phyloP scores from a whole-genome alignment of 345 rosid genomes.

The Acer negundo region DNA sequence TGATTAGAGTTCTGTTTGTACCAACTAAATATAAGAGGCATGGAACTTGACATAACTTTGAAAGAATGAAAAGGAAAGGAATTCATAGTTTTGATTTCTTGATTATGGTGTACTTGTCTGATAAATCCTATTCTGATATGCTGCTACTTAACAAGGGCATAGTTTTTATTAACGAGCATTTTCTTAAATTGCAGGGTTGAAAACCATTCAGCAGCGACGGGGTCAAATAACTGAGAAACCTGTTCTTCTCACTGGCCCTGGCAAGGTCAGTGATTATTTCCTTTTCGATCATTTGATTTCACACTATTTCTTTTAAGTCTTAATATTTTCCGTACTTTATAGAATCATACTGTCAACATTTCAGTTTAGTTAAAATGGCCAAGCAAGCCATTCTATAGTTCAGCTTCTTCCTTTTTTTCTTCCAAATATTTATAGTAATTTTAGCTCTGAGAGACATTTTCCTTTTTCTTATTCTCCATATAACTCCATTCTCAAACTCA shows the following conservation, averaged over 20 bases:
- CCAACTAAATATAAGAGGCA: background rate
- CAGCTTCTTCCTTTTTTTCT: background rate
- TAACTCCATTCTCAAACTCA: background rate
- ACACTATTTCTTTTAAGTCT: background rate
- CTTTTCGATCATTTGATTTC: constrained; percentile 1
- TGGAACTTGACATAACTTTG: background rate
- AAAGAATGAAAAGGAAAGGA: background rate
- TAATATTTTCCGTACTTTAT: background rate
- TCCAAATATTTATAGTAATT: background rate
- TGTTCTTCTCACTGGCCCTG: constrained; percentile 83
- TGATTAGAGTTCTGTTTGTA: background rate
- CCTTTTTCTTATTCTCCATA: background rate
- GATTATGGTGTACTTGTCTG: background rate
- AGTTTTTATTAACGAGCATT: background rate
- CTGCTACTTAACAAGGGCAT: constrained; percentile 8
- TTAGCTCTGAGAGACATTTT: background rate
- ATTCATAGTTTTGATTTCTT: background rate
- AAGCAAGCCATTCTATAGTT: background rate
- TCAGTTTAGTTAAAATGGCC: background rate
- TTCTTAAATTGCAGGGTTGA: constrained; percentile 57
- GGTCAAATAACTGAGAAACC: constrained; percentile 80
- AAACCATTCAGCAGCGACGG: constrained; percentile 85
- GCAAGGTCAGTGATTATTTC: constrained; percentile 59
- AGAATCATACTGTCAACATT: background rate
- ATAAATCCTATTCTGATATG: background rate